Evolutionary conservation across 805 yeast genomes (phyloP), one percentile per base, ranked within the genome.

Genomic region (Teunomyces pallodes): DNA sequence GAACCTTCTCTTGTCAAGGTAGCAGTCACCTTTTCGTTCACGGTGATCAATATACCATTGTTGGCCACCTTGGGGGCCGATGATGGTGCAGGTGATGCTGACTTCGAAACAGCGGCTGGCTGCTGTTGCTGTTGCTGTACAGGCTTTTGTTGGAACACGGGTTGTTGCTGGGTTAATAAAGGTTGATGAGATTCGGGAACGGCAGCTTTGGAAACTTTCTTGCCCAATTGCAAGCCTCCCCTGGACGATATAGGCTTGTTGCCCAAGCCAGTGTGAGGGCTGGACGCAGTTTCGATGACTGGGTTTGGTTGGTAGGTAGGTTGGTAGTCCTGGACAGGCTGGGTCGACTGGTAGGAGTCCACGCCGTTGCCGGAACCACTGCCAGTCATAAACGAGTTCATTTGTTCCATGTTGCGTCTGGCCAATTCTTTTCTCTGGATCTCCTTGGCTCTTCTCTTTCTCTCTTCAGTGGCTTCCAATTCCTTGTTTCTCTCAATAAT

Each of bases 401-500:
- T 65, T 54, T 67, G 74, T 54, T 80, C 83, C 70, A 82, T 72
- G 60, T 80, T 81, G 63, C 81, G 77, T 54, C 78, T 79, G 46
- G 84, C 84, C 75, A 81, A 77, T 65, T 87, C 94, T 60, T 80
- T 85, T 65, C 88, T 79, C 65, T 90, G 95, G 52, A 87, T 85
- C 62, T 87, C 95, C 67, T 87, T 89, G 44, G 98, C 97, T 65
- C 89, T 84, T 70, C 95, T 87, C 73, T 92, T 92, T 70, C 98
- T 86, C 70, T 92, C 97, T 71, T 94, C 99, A 47, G 89, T 84
- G 36, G 99, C 99, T 69, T 92, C 99, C 60, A 88, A 74, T 72
- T 94, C 99, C 72, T 94, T 94, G 75, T 94, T 94, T 67, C 91
- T 84, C 71, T 90, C 98, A 60, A 94, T 94, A 65, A 94, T 91